Base-by-base conservation (phyloP, 2,329 filamentous ascomycete genomes). In the Colletotrichum trifolii region DNA sequence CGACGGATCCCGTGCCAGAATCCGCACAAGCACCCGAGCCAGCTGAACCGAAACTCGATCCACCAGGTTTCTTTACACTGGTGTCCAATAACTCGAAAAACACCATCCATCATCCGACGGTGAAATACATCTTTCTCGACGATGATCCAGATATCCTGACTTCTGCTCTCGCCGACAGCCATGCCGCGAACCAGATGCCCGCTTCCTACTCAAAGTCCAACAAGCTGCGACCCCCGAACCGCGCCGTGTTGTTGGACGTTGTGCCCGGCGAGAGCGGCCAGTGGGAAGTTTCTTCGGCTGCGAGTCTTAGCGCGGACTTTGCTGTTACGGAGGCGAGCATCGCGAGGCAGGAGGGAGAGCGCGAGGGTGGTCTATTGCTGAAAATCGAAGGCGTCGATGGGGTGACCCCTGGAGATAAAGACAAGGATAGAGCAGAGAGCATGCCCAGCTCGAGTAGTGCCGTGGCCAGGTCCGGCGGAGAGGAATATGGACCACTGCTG, bases 101-200 rank as follows among this genome's bases (percentile, higher is more conserved):
- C 71, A 87, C 92, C 49, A 91, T 93, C 67, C 85, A 93, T 72
- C 94, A 98, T 75, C 96, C 95, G 2, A 89, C 87, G 57, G 89
- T 97, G 2, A 93, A 95, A 79, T 98, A 98, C 80, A 86, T 98
- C 73, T 98, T 99, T 81, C 87, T 88, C 71, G 94, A 98, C 77
- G 96, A 98, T 77, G 94, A 97, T 73, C 87, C 89, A 2, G 91
- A 94, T 50, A 81, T 91, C 48, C 82, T 97, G 42, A 91, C 91
- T 1, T 84, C 88, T 42, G 89, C 91, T 2, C 89, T 76, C 77
- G 87, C 74, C 58, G 64, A 70, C 10, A 68, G 70, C 50, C 72
- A 75, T 67, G 68, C 71, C 12, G 54, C 71, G n/a, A 54, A 71
- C 73, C 61, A 52, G 50, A 55, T 49, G 2, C 25, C 43, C 15